Evolutionary conservation across 495 filamentous ascomycete species (phyloP).

Genomic region (Aspergillus sparsus): DNA sequence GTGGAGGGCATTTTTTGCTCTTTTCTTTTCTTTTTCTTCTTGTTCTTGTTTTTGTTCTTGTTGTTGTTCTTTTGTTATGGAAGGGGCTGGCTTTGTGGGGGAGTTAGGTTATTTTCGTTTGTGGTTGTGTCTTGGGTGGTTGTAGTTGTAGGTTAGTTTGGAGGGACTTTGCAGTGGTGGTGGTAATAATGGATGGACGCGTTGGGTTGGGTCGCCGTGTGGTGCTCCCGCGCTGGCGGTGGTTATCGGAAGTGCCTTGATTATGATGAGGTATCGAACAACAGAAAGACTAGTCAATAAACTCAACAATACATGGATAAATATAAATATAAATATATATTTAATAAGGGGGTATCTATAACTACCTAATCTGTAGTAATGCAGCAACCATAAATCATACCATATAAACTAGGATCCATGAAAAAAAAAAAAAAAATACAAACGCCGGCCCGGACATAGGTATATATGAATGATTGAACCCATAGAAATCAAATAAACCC

Average conservation of each 20-base stretch:
- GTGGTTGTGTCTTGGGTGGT: background rate
- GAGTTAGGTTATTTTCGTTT: background rate
- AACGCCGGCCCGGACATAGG: no score
- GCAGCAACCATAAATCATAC: no score
- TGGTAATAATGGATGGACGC: no score
- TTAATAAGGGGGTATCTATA: background rate
- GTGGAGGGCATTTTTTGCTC: slow-evolving; percentile 25
- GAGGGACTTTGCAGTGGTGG: background rate
- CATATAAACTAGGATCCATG: no score
- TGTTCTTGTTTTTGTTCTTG: slow-evolving; percentile 2
- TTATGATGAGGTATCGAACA: background rate
- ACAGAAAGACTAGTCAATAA: background rate
- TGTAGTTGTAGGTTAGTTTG: background rate
- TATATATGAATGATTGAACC: background rate
- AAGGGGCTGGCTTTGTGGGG: background rate
- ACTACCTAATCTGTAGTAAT: no score
- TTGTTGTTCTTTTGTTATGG: slow-evolving; percentile 4
- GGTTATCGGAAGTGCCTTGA: background rate
- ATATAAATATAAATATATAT: background rate
- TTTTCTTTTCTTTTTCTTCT: slow-evolving; percentile 26
- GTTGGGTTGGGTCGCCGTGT: no score
- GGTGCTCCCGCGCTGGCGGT: no score
- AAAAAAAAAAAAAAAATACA: no score
- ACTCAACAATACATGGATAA: no score
- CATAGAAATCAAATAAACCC: background rate